phyloP scores from a whole-genome alignment of 208 protist genomes.

The Trypanosoma caninum region DNA sequence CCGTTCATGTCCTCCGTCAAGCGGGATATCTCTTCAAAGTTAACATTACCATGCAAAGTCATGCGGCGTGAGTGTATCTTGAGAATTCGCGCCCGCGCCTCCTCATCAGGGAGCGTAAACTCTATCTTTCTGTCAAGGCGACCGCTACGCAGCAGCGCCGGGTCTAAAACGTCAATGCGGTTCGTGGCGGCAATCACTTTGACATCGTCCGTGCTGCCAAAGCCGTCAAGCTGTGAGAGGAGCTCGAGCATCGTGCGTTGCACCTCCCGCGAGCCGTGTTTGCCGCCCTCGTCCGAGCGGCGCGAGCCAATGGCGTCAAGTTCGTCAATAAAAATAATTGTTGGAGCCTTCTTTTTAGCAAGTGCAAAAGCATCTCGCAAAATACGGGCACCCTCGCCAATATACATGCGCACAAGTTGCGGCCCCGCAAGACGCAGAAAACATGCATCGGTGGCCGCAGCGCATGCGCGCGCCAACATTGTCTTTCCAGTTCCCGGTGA shows the following conservation, averaged over 20 bases:
- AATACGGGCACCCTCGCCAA: constrained; percentile 99
- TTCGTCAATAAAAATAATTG: constrained; percentile 99
- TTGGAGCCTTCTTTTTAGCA: constrained; percentile 99
- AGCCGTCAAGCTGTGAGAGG: constrained; percentile 99
- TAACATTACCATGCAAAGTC: constrained; percentile 95
- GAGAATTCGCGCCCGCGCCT: constrained; percentile 97
- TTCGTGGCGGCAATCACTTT: constrained; percentile 99
- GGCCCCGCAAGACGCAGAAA: constrained; percentile 99
- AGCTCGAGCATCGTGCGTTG: constrained; percentile 99
- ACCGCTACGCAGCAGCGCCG: constrained; percentile 99
- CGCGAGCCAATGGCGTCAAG: constrained; percentile 99
- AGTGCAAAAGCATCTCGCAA: constrained; percentile 99
- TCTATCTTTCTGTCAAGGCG: constrained; percentile 99
- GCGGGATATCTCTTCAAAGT: constrained; percentile 99
- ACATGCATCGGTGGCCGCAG: constrained; percentile 97
- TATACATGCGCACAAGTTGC: constrained; percentile 98
- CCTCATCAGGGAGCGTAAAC: constrained; percentile 99
- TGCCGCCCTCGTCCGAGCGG: constrained; percentile 95
- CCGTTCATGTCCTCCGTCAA: constrained; percentile 99
- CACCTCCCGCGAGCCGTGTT: constrained; percentile 97
- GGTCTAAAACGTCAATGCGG: constrained; percentile 99
- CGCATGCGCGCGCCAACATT: constrained; percentile 98
- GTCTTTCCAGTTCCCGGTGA: constrained; percentile 98
- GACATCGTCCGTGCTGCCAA: constrained; percentile 95
- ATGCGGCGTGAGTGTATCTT: constrained; percentile 99